Conservation (phyloP, 371 early-diverging fungal genomes). For the Mucor indicus region DNA sequence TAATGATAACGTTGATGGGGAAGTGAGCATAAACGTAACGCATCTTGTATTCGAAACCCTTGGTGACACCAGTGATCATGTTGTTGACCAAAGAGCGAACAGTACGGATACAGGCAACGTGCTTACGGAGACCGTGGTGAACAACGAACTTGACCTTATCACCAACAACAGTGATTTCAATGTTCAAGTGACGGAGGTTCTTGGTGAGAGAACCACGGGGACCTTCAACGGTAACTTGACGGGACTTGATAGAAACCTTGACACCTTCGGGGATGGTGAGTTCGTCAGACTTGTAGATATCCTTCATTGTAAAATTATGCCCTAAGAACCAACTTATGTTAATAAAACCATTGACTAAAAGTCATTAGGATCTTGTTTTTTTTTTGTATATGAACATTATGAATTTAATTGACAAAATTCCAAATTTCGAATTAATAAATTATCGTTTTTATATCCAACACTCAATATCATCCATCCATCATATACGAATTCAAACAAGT, state of each 20-base stretch:
- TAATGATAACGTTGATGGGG: slow-evolving; percentile 97
- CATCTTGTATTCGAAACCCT: slow-evolving; percentile 99
- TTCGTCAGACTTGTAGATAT: slow-evolving; percentile 80
- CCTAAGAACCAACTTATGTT: slow-evolving; percentile 1
- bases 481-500: slow-evolving; percentile 3
- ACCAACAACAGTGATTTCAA: slow-evolving; percentile 78
- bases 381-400: not conserved
- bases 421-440: not conserved
- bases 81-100: slow-evolving; percentile 96
- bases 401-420: not conserved
- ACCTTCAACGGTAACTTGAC: slow-evolving; percentile 72
- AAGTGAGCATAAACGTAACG: slow-evolving; percentile 99
- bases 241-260: slow-evolving; percentile 71
- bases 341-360: too few species aligned
- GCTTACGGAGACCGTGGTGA: slow-evolving; percentile 98
- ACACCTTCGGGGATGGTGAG: slow-evolving; percentile 77
- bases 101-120: slow-evolving; percentile 97
- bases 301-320: slow-evolving; percentile 43
- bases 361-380: too few species aligned
- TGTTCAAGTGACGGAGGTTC: slow-evolving; percentile 92
- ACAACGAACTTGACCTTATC: slow-evolving; percentile 82
- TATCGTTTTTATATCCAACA: slow-evolving; percentile 4
- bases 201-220: slow-evolving; percentile 81
- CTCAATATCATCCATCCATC: slow-evolving; percentile 24
- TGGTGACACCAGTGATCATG: slow-evolving; percentile 98